Evolutionary conservation across 2,329 filamentous ascomycete genomes (phyloP).

Genomic region (Cordyceps cicadae): DNA sequence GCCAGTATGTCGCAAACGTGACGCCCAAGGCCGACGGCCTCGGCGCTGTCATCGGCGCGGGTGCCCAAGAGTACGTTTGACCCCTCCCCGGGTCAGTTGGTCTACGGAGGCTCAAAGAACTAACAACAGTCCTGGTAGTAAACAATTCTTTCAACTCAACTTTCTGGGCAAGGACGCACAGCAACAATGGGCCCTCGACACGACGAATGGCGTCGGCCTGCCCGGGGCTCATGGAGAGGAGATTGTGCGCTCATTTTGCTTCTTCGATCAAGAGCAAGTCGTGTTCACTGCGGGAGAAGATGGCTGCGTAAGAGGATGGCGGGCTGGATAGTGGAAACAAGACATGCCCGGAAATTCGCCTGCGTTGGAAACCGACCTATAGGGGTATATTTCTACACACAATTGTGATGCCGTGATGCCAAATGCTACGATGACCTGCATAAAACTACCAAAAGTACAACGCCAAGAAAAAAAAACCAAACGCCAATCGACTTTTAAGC

Average conservation of each 20-base stretch:
- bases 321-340: slow-evolving; percentile 20
- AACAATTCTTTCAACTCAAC: slow-evolving; percentile 50
- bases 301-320: slow-evolving; percentile 50
- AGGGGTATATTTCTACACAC: slow-evolving; percentile 9
- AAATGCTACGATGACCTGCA: neutral
- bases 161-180: slow-evolving; percentile 44
- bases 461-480: neutral
- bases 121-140: slow-evolving; percentile 27
- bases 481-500: too few relatives aligned
- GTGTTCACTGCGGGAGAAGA: slow-evolving; percentile 54
- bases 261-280: slow-evolving; percentile 51
- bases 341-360: neutral
- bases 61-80: slow-evolving; percentile 55
- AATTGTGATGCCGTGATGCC: neutral
- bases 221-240: slow-evolving; percentile 56
- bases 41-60: slow-evolving; percentile 54
- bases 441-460: neutral
- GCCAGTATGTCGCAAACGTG: slow-evolving; percentile 67
- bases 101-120: neutral
- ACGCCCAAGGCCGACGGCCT: slow-evolving; percentile 49
- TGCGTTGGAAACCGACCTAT: neutral
- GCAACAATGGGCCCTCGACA: slow-evolving; percentile 45
- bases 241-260: slow-evolving; percentile 55
- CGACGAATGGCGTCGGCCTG: slow-evolving; percentile 49
- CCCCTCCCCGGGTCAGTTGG: neutral